These are phyloP conservation scores for Medakamo hakoo DNA, from an alignment of 139 green algal genomes.

Conservation along the genomic window DNA sequence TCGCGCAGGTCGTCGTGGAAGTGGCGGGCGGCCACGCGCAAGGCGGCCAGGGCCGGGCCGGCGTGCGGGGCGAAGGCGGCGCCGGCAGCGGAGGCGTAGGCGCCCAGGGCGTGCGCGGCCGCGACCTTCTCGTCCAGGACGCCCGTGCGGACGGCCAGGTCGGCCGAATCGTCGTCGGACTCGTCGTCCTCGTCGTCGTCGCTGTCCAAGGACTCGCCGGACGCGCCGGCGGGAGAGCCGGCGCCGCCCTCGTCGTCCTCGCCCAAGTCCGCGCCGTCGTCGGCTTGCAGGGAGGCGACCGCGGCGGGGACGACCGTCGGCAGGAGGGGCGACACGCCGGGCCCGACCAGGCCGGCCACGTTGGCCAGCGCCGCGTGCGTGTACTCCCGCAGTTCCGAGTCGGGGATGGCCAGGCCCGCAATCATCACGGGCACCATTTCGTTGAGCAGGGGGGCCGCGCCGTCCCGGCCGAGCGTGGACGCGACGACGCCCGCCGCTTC, in stretches of 20 bases:
- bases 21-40: constrained; percentile 25
- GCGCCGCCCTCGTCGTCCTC: background rate
- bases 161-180: constrained; percentile 12
- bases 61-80: constrained; percentile 31
- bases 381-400: constrained; percentile 52
- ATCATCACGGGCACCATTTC: constrained; percentile 17
- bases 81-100: constrained; percentile 29
- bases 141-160: constrained; percentile 28
- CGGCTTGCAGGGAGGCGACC: constrained; percentile 22
- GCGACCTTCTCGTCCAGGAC: constrained; percentile 61
- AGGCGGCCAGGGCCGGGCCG: constrained; percentile 16
- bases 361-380: constrained; percentile 39
- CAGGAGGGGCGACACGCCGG: constrained; percentile 15
- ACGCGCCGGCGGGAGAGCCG: background rate
- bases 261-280: constrained; percentile 19
- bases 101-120: constrained; percentile 35
- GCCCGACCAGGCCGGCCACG: constrained; percentile 9
- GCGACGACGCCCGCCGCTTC: constrained; percentile 46
- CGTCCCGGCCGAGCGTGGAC: constrained; percentile 15
- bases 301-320: constrained; percentile 25
- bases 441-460: constrained; percentile 22
- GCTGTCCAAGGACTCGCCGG: background rate
- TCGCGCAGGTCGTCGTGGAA: constrained; percentile 48
- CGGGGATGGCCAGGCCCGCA: background rate
- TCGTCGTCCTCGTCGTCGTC: constrained; percentile 9